These are phyloP conservation scores for Trichoderma breve DNA, from an alignment of 2,329 filamentous ascomycete genomes.

Conservation along the genomic window DNA sequence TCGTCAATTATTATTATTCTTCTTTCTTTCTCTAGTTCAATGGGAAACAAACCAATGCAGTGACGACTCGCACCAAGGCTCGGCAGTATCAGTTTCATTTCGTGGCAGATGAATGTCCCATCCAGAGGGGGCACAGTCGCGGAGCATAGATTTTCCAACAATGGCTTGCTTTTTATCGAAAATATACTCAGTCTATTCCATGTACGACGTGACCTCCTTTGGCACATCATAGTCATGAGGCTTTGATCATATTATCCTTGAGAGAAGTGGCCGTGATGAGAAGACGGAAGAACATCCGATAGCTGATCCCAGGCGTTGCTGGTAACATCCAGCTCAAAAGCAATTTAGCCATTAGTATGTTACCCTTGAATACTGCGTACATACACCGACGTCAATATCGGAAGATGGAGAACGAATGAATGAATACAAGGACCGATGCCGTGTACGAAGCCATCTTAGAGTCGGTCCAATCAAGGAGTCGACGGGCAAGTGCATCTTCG, in stretches of 20 bases:
- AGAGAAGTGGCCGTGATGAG: not conserved
- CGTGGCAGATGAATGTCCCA: not conserved
- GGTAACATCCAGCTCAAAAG: not conserved
- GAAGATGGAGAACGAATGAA: not conserved
- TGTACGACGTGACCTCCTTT: not conserved
- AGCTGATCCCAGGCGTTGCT: not conserved
- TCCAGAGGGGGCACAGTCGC: not conserved
- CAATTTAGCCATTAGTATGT: not conserved
- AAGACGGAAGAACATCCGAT: not conserved
- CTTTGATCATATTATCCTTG: not conserved
- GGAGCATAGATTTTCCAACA: not conserved
- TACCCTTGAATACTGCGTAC: not conserved
- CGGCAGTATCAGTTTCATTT: not conserved
- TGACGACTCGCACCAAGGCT: not conserved
- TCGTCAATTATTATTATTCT: not conserved
- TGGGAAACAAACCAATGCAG: not conserved
- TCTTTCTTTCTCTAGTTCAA: not conserved
- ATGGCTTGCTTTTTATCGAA: not conserved
- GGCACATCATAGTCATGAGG: not conserved
- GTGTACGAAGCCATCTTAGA: not conserved
- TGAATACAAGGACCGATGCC: not conserved
- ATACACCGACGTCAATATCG: accelerated
- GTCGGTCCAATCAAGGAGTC: not conserved
- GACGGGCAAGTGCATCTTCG: conserved; percentile 11
- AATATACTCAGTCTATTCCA: not conserved